Percentiles rank a stretch among this genome's conserved stretches.
These are phyloP conservation scores for Phytophthora syringae DNA, from an alignment of 352 stramenopile genomes.

Conservation along the genomic window DNA sequence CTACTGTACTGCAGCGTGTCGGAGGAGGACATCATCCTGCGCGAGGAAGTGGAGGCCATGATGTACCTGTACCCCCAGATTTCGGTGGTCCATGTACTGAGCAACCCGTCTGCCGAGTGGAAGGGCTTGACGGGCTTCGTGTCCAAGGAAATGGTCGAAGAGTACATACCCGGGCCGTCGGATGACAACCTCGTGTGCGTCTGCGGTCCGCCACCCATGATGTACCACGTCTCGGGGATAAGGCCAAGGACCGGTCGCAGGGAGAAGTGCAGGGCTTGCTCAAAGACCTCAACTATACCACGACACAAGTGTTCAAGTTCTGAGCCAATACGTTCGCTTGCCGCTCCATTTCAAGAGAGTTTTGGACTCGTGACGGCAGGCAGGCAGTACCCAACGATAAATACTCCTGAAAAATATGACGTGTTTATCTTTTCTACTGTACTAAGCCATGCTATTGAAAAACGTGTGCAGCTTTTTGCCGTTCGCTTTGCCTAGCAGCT, in stretches of 20 bases:
- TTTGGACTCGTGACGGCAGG: slow-evolving; percentile 29
- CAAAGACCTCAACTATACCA: slow-evolving; percentile 85
- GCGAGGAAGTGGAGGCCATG: slow-evolving; percentile 85
- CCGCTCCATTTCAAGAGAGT: slow-evolving; percentile 12
- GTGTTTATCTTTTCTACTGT: neutral
- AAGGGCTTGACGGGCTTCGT: slow-evolving; percentile 76
- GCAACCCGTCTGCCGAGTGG: slow-evolving; percentile 74
- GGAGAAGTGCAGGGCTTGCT: slow-evolving; percentile 86
- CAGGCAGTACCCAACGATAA: slow-evolving; percentile 15
- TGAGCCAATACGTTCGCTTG: slow-evolving; percentile 39
- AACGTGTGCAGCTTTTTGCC: slow-evolving; percentile 85
- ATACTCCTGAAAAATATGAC: neutral
- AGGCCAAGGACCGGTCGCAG: slow-evolving; percentile 87
- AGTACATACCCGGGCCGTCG: slow-evolving; percentile 78
- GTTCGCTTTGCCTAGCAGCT: slow-evolving; percentile 75
- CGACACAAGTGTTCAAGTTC: slow-evolving; percentile 87
- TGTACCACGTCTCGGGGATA: slow-evolving; percentile 91
- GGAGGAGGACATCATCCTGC: slow-evolving; percentile 90
- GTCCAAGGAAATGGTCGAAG: slow-evolving; percentile 85
- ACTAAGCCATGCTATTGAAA: slow-evolving; percentile 71
- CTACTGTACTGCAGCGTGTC: slow-evolving; percentile 88
- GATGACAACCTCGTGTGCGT: slow-evolving; percentile 88
- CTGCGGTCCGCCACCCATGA: slow-evolving; percentile 90
- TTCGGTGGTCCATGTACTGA: slow-evolving; percentile 77
- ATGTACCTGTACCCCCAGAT: slow-evolving; percentile 85